phyloP scores from a whole-genome alignment of 2,329 filamentous ascomycete species.

The Neocucurbitaria cava region DNA sequence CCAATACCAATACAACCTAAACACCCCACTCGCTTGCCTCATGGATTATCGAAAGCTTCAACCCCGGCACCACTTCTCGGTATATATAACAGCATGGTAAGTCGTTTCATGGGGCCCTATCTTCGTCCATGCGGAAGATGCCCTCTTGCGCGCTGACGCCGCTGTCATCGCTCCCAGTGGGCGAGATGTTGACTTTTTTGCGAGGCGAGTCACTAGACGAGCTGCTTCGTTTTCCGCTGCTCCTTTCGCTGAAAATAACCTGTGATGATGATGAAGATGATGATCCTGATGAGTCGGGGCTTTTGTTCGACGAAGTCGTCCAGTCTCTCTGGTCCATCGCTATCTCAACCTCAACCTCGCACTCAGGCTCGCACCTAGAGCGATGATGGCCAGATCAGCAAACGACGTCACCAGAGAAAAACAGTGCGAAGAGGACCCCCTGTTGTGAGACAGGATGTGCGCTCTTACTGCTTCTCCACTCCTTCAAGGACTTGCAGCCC shows the following conservation, averaged over 20 bases:
- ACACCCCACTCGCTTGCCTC: not conserved
- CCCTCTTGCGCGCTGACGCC: not conserved
- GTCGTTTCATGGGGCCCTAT: not conserved
- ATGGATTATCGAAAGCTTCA: not conserved
- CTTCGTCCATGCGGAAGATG: not conserved
- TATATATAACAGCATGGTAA: too few species aligned
- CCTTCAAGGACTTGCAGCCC: conserved; percentile 36
- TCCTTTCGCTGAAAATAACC: too few species aligned
- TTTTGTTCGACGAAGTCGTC: not conserved
- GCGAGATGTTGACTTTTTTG: not conserved
- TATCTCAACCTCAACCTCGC: too few species aligned
- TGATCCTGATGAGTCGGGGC: not conserved
- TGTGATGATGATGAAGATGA: too few species aligned
- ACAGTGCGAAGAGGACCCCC: not conserved
- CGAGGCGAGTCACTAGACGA: not conserved
- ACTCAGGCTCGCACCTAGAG: too few species aligned
- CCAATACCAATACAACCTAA: not conserved
- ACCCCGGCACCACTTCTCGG: not conserved
- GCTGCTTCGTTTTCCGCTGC: not conserved
- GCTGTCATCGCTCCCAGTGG: not conserved
- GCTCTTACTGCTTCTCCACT: conserved; percentile 35
- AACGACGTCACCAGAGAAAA: not conserved
- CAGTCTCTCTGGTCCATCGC: not conserved
- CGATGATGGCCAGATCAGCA: not conserved
- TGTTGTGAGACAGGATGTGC: conserved; percentile 1